Conservation (phyloP, 2,329 filamentous ascomycete species). For the Claviceps maximensis region DNA sequence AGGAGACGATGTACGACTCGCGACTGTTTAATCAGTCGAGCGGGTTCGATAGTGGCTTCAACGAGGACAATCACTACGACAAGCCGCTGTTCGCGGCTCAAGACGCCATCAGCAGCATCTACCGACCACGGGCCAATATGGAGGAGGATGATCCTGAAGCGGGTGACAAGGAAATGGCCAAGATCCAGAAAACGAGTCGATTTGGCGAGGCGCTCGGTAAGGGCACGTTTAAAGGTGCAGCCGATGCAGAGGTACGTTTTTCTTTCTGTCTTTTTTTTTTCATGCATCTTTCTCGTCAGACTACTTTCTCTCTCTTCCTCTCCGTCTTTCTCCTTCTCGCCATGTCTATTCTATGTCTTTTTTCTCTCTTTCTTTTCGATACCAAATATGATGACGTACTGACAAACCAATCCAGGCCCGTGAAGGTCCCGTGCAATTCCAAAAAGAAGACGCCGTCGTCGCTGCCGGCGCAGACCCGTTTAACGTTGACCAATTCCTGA, state of each 20-base stretch:
- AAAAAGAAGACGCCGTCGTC: constrained; percentile 53
- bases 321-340: not conserved
- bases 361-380: too few relatives aligned
- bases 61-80: constrained; percentile 95
- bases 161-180: constrained; percentile 71
- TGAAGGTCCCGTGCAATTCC: constrained; percentile 90
- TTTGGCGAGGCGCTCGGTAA: constrained; percentile 79
- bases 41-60: constrained; percentile 84
- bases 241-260: constrained; percentile 59
- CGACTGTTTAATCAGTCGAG: constrained; percentile 87
- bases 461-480: constrained; percentile 62
- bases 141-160: constrained; percentile 68
- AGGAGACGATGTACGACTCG: constrained; percentile 95
- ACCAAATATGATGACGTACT: constrained; percentile 15
- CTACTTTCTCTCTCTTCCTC: not conserved
- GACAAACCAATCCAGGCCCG: constrained; percentile 40
- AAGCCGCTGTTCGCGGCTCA: constrained; percentile 94
- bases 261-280: not conserved
- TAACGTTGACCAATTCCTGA: constrained; percentile 87
- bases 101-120: constrained; percentile 89
- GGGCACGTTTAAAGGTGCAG: constrained; percentile 82
- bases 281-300: not conserved
- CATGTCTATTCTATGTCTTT: too few relatives aligned
- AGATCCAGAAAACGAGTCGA: constrained; percentile 71
- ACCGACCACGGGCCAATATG: constrained; percentile 63